Base-by-base conservation (phyloP, 192 early-diverging fungal genomes). In the Funneliformis geosporum region DNA sequence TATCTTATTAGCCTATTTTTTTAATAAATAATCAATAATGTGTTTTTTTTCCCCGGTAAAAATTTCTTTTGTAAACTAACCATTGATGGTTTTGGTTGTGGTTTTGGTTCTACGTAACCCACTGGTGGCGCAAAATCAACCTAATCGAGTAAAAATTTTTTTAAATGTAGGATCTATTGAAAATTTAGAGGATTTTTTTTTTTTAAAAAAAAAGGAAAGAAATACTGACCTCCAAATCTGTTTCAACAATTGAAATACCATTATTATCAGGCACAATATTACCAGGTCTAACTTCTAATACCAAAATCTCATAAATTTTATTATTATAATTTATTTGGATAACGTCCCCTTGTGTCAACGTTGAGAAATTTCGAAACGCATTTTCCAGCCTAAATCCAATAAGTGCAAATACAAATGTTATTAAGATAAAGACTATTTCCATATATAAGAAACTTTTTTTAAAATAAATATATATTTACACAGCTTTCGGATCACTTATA, bases 121-220 rank as follows among this genome's bases (percentile, higher is more conserved):
- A 98, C 83, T 8, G 98, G 98, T 16, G 98, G 88, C 0, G 95
- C 98, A 87, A 99, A 99, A 75, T 99, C 98, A 1, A 97, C 89
- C 89, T 90, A 62, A 38, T 27, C 4, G 33, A 4, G 9, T 47
- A 50, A n/a, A n/a, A n/a, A n/a, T 47, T 72, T 44, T 43, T 43
- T 70, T 38, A 10, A 18, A 8, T 40, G 12, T n/a, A 42, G 43
- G 10, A 40, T 21, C n/a, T 43, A 8, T 42, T 11, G 10, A 2
- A 14, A 1, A 9, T 21, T n/a, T 14, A 38, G 14, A 11, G 0
- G 16, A 8, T 39, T 39, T n/a, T n/a, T n/a, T n/a, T n/a, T n/a
- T n/a, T n/a, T n/a, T n/a, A n/a, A n/a, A n/a, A n/a, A n/a, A n/a
- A n/a, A n/a, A n/a, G n/a, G n/a, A 33, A 39, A 27, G 23, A 70